These are phyloP conservation scores for Sindora glabra DNA, from an alignment of 306 rosid genomes.

Conservation along the genomic window DNA sequence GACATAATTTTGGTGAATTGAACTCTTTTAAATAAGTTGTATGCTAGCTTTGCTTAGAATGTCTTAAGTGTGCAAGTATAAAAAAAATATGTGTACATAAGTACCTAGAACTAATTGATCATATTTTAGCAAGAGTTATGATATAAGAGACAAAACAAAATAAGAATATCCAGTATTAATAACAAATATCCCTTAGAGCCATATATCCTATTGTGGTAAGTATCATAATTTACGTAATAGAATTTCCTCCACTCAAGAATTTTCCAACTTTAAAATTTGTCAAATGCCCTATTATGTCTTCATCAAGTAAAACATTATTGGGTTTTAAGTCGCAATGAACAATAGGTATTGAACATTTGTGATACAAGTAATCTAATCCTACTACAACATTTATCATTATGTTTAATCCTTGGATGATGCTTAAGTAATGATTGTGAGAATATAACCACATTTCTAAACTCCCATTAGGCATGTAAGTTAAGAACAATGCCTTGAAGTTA, in stretches of 20 bases:
- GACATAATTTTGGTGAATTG: too few relatives aligned
- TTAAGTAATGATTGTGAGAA: not conserved
- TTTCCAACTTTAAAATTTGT: not conserved
- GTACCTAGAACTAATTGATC: too few relatives aligned
- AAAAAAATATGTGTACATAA: too few relatives aligned
- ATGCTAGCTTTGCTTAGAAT: too few relatives aligned
- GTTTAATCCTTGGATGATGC: not conserved
- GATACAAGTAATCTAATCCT: too few relatives aligned
- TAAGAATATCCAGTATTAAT: not conserved
- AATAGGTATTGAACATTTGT: too few relatives aligned
- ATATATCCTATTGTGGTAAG: too few relatives aligned
- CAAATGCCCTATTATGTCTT: not conserved
- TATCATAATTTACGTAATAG: too few relatives aligned
- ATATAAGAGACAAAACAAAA: not conserved
- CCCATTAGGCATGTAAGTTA: not conserved
- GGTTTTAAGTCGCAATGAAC: constrained; percentile 1
- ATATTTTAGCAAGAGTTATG: too few relatives aligned
- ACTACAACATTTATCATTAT: not conserved
- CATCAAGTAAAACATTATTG: not conserved
- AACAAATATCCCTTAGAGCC: not conserved
- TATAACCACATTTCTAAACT: not conserved
- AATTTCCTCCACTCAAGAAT: too few relatives aligned
- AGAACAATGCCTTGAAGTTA: not conserved
- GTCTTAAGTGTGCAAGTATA: too few relatives aligned
- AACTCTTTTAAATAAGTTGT: too few relatives aligned